phyloP scores from a whole-genome alignment of 768 basidiomycete genomes.

The Leccinellum albellum region DNA sequence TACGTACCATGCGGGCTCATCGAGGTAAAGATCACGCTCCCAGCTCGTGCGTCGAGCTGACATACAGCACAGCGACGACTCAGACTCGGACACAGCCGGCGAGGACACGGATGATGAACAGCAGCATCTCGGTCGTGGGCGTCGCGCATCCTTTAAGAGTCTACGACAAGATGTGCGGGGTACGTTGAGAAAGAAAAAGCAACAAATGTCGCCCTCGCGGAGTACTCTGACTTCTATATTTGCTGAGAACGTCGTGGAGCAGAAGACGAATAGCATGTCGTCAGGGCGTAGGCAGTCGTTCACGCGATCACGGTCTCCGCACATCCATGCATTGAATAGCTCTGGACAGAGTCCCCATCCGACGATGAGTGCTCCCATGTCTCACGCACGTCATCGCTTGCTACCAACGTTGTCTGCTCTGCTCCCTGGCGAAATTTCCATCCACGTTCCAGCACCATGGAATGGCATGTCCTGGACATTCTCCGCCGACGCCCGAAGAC shows the following conservation, averaged over 20 bases:
- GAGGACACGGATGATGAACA: slow-evolving; percentile 60
- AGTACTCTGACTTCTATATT: slow-evolving; percentile 23
- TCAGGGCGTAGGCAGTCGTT: slow-evolving; percentile 46
- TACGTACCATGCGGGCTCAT: slow-evolving; percentile 83
- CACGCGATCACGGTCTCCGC: slow-evolving; percentile 73
- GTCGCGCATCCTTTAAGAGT: slow-evolving; percentile 34
- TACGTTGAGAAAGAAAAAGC: slow-evolving; percentile 27
- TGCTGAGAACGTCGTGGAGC: slow-evolving; percentile 29
- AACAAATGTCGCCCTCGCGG: slow-evolving; percentile 22
- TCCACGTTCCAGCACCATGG: slow-evolving; percentile 44
- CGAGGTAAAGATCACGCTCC: slow-evolving; percentile 48
- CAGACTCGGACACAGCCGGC: slow-evolving; percentile 49
- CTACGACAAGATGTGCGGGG: slow-evolving; percentile 26
- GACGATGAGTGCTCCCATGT: slow-evolving; percentile 38
- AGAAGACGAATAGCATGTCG: slow-evolving; percentile 32
- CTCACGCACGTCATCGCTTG: slow-evolving; percentile 40
- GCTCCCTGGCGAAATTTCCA: slow-evolving; percentile 46
- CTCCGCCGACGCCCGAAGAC: slow-evolving; percentile 57
- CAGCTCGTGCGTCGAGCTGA: slow-evolving; percentile 16
- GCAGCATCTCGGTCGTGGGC: slow-evolving; percentile 39
- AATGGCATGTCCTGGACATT: slow-evolving; percentile 41
- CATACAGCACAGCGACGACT: slow-evolving; percentile 41
- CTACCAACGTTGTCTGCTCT: slow-evolving; percentile 28
- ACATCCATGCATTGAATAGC: slow-evolving; percentile 34
- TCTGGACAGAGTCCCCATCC: slow-evolving; percentile 36